A percentile compares a stretch with the other conserved stretches of the same genome.
Evolutionary conservation across 192 early-diverging fungal genomes (phyloP).

Genomic region (Entrophospora sp.): DNA sequence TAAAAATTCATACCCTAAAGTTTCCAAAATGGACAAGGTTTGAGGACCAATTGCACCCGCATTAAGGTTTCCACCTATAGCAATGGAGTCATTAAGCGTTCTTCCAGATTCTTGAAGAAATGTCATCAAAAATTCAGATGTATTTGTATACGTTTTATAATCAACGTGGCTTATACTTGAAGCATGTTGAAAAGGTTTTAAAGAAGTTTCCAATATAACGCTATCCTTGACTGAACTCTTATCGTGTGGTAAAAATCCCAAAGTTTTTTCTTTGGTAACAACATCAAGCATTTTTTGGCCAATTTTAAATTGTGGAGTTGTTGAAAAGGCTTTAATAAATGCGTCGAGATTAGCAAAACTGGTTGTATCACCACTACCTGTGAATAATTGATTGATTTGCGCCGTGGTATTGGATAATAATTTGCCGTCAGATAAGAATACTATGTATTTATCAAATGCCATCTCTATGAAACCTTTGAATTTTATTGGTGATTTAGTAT

Average conservation of each 20-base stretch:
- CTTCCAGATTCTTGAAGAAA: conserved; percentile 23
- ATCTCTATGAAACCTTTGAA: conserved; percentile 20
- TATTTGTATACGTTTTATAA: conserved; percentile 22
- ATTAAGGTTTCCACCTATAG: not conserved
- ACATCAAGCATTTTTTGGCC: too few relatives aligned
- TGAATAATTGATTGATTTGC: too few relatives aligned
- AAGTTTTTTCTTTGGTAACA: not conserved
- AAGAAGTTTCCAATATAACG: conserved; percentile 23
- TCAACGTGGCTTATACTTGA: conserved; percentile 32
- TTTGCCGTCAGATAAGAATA: not conserved
- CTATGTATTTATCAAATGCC: conserved; percentile 24
- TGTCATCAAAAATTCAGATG: conserved; percentile 30
- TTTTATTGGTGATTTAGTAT: not conserved
- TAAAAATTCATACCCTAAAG: conserved; percentile 21
- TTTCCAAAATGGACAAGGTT: conserved; percentile 20
- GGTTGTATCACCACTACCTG: not conserved
- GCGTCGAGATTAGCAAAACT: not conserved
- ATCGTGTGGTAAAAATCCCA: not conserved
- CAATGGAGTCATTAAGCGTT: conserved; percentile 13
- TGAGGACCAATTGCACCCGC: conserved; percentile 25
- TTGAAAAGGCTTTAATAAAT: too few relatives aligned
- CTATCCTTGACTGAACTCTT: not conserved
- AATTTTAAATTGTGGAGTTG: too few relatives aligned
- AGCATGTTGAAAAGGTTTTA: conserved; percentile 20
- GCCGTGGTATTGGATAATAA: too few relatives aligned